These are phyloP conservation scores for Ogataea henricii DNA, from an alignment of 805 yeast species.

Conservation along the genomic window DNA sequence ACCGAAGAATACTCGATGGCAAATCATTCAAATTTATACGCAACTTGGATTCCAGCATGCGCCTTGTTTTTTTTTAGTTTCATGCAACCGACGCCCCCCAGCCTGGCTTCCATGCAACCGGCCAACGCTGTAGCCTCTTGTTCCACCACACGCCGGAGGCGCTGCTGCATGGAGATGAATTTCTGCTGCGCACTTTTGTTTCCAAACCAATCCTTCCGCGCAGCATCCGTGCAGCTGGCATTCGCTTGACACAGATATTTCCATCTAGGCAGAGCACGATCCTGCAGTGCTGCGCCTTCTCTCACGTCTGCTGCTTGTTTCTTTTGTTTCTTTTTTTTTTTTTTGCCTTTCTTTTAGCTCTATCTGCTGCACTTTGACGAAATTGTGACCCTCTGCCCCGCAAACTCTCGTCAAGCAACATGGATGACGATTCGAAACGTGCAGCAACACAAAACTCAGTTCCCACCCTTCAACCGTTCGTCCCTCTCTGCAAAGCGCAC, in stretches of 20 bases:
- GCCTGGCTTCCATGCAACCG: conserved; percentile 9
- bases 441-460: too few species aligned
- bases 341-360: neutral
- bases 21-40: conserved; percentile 6
- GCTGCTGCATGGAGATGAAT: conserved; percentile 5
- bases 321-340: conserved; percentile 1
- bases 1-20: conserved; percentile 3
- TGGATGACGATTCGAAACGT: too few species aligned
- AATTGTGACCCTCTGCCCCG: too few species aligned
- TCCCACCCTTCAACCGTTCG: too few species aligned
- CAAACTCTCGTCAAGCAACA: too few species aligned
- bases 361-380: too few species aligned
- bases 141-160: neutral
- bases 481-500: too few species aligned
- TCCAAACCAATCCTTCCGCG: neutral
- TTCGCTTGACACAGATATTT: neutral
- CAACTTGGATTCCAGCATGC: conserved; percentile 8
- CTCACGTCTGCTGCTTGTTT: conserved; percentile 3
- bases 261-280: neutral
- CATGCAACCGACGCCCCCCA: conserved; percentile 5
- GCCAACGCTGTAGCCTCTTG: neutral
- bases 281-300: conserved; percentile 8
- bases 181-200: conserved; percentile 1
- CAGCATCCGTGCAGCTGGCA: neutral
- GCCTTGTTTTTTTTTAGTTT: conserved; percentile 14